Conservation (phyloP, 2,329 filamentous ascomycete species). For the Phialophora expanda region DNA sequence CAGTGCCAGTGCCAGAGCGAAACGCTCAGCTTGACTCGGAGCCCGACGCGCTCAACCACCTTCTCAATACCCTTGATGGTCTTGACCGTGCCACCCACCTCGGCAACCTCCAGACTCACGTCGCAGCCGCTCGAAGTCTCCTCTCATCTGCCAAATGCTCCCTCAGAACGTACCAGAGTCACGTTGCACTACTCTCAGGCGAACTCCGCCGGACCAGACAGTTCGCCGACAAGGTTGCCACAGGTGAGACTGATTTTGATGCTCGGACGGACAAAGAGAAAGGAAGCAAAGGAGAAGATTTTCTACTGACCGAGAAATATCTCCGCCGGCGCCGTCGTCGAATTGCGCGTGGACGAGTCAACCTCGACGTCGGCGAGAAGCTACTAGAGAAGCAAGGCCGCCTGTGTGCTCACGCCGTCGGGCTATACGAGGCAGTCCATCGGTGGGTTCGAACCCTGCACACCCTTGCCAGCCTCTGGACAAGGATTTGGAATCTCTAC, state of each 20-base stretch:
- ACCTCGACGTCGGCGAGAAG: neutral
- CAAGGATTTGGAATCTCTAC: conserved; percentile 6
- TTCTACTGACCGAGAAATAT: neutral
- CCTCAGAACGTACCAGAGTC: neutral
- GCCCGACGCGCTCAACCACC: neutral
- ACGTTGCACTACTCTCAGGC: neutral
- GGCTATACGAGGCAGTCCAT: neutral
- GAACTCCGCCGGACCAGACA: neutral
- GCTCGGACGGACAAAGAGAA: neutral
- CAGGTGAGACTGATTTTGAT: neutral
- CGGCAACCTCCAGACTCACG: neutral
- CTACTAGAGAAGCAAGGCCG: conserved; percentile 1
- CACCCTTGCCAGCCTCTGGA: conserved; percentile 2
- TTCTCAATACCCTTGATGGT: conserved; percentile 2
- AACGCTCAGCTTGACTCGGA: neutral
- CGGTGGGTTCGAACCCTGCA: neutral
- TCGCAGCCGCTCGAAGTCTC: neutral
- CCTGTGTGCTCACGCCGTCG: neutral
- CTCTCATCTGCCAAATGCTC: neutral
- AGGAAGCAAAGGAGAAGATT: neutral
- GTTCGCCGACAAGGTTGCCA: neutral
- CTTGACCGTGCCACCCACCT: neutral
- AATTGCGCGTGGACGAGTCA: neutral
- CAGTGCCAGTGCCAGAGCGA: neutral
- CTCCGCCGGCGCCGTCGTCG: neutral